Evolutionary conservation across 1,139 yeast species (phyloP).

Genomic region (Blastobotrys buckinghamii): DNA sequence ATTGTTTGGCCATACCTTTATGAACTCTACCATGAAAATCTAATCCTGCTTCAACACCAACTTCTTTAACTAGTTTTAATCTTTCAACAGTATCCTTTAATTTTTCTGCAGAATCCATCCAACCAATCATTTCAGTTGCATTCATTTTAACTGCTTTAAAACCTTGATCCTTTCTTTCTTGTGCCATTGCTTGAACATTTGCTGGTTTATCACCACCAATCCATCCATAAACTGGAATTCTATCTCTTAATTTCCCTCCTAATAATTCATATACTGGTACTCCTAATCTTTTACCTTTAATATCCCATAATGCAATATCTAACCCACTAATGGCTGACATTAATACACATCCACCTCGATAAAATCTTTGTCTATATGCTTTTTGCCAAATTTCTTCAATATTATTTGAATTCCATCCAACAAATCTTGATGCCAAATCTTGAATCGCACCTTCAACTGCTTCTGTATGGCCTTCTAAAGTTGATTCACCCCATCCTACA

Average conservation of each 20-base stretch:
- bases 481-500: slow-evolving; percentile 32
- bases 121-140: slow-evolving; percentile 27
- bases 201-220: slow-evolving; percentile 32
- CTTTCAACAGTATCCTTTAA: slow-evolving; percentile 28
- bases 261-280: slow-evolving; percentile 30
- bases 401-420: slow-evolving; percentile 30
- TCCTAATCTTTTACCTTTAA: slow-evolving; percentile 31
- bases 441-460: slow-evolving; percentile 32
- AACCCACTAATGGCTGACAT: slow-evolving; percentile 32
- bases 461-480: slow-evolving; percentile 30
- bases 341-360: slow-evolving; percentile 31
- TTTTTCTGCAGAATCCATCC: slow-evolving; percentile 28
- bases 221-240: slow-evolving; percentile 31
- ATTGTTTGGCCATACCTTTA: slow-evolving; percentile 31
- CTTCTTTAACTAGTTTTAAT: slow-evolving; percentile 23
- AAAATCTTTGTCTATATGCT: slow-evolving; percentile 30
- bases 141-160: slow-evolving; percentile 34
- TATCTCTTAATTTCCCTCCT: slow-evolving; percentile 31
- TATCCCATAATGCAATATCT: slow-evolving; percentile 33
- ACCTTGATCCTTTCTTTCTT: slow-evolving; percentile 29
- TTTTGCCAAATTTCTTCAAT: slow-evolving; percentile 31
- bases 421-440: slow-evolving; percentile 28
- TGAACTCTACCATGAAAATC: slow-evolving; percentile 32
- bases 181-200: slow-evolving; percentile 26
- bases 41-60: slow-evolving; percentile 29